Evolutionary conservation across 306 rosid genomes (phyloP).

Genomic region (Acmispon strigosus): DNA sequence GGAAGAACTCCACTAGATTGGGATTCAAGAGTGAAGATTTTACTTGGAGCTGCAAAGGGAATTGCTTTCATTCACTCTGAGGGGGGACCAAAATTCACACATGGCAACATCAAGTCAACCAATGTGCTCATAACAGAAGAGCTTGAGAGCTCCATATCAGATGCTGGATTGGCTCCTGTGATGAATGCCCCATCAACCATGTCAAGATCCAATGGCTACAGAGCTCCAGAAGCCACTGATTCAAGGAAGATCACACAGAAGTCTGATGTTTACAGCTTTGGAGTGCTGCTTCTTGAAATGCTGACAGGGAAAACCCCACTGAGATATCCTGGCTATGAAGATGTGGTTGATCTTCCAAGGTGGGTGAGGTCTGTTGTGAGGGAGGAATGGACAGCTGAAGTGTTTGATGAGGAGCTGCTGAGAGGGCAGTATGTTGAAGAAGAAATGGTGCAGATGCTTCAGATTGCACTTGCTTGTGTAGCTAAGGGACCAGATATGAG

Average conservation of each 20-base stretch:
- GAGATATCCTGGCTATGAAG: conserved; percentile 48
- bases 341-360: conserved; percentile 67
- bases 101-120: conserved; percentile 76
- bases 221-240: conserved; percentile 65
- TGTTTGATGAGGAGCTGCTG: conserved; percentile 67
- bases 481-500: conserved; percentile 54
- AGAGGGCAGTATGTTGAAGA: conserved; percentile 57
- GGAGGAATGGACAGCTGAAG: conserved; percentile 91
- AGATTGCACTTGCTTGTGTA: conserved; percentile 62
- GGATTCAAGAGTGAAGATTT: conserved; percentile 65
- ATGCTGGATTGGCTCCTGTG: conserved; percentile 52
- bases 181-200: conserved; percentile 51
- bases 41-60: conserved; percentile 56
- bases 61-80: conserved; percentile 57
- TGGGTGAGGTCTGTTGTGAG: conserved; percentile 85
- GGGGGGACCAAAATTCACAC: conserved; percentile 48
- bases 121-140: conserved; percentile 64
- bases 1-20: conserved; percentile 62
- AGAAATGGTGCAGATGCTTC: conserved; percentile 86
- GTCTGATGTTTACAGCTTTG: conserved; percentile 73
- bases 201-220: conserved; percentile 53
- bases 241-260: conserved; percentile 52
- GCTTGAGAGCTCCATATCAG: conserved; percentile 51
- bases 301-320: conserved; percentile 64
- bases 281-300: conserved; percentile 73